phyloP scores from a whole-genome alignment of 139 green algal species.

The Nannochloris sp. region DNA sequence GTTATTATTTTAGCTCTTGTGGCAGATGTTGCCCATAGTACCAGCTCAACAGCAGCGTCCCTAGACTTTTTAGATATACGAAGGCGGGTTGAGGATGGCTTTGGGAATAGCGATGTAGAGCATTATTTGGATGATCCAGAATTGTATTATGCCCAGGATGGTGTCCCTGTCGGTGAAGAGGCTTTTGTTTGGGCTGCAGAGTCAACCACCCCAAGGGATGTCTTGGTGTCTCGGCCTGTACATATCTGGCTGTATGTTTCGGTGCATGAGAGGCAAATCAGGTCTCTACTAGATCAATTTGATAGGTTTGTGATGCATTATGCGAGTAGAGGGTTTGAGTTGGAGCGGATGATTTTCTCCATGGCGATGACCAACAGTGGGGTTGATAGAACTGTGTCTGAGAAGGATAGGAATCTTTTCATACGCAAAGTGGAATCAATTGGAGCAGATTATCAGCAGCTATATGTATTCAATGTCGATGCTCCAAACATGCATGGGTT shows the following conservation, averaged over 20 bases:
- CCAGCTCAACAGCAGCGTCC: too few species aligned
- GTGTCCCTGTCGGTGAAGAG: background rate
- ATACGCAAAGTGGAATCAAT: background rate
- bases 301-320: background rate
- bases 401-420: background rate
- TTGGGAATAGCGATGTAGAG: background rate
- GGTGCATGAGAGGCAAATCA: too few species aligned
- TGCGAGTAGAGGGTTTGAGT: background rate
- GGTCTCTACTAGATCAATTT: too few species aligned
- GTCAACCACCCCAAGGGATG: background rate
- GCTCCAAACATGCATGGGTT: background rate
- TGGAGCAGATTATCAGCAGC: constrained; percentile 9
- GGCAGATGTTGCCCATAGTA: too few species aligned
- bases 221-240: background rate
- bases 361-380: background rate
- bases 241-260: background rate
- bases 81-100: background rate
- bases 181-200: background rate
- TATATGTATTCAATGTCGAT: constrained; percentile 2
- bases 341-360: background rate
- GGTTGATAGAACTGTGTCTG: background rate
- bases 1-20: too few species aligned
- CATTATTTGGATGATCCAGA: background rate
- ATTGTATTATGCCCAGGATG: background rate
- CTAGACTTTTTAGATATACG: background rate